These are phyloP conservation scores for Didymella sp. DNA, from an alignment of 2,329 filamentous ascomycete genomes.

Conservation along the genomic window DNA sequence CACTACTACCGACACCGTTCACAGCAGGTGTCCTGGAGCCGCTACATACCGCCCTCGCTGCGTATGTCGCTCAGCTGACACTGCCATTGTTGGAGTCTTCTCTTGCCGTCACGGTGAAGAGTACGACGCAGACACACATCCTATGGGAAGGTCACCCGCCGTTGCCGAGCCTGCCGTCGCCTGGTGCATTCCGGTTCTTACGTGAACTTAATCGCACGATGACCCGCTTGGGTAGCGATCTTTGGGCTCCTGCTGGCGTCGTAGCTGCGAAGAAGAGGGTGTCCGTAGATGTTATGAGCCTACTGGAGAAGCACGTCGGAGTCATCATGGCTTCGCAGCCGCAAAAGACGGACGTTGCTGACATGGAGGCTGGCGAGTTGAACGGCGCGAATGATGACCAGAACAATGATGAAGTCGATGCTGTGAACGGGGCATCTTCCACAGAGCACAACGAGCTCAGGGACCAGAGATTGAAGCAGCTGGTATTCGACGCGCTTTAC, in stretches of 20 bases:
- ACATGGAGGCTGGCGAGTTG: slow-evolving; percentile 8
- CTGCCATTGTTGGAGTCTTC: slow-evolving; percentile 53
- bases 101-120: slow-evolving; percentile 54
- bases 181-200: slow-evolving; percentile 74
- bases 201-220: slow-evolving; percentile 70
- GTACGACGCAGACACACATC: slow-evolving; percentile 65
- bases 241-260: slow-evolving; percentile 80
- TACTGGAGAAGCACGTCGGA: slow-evolving; percentile 47
- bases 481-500: slow-evolving; percentile 55
- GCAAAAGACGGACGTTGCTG: background rate
- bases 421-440: slow-evolving; percentile 20
- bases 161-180: slow-evolving; percentile 80
- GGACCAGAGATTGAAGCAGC: slow-evolving; percentile 46
- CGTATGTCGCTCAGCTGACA: slow-evolving; percentile 58
- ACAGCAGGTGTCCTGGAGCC: slow-evolving; percentile 64
- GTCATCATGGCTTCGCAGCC: slow-evolving; percentile 9
- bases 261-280: slow-evolving; percentile 67
- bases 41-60: slow-evolving; percentile 69
- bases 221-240: slow-evolving; percentile 73
- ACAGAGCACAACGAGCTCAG: slow-evolving; percentile 22
- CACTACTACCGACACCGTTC: slow-evolving; percentile 37
- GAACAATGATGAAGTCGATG: slow-evolving; percentile 17
- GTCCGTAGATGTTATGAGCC: slow-evolving; percentile 56
- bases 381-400: background rate
- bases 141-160: slow-evolving; percentile 83